Evolutionary conservation across 1,139 yeast genomes (phyloP), one percentile per base, ranked within the genome.

Genomic region (Saccharomyces hybrid): DNA sequence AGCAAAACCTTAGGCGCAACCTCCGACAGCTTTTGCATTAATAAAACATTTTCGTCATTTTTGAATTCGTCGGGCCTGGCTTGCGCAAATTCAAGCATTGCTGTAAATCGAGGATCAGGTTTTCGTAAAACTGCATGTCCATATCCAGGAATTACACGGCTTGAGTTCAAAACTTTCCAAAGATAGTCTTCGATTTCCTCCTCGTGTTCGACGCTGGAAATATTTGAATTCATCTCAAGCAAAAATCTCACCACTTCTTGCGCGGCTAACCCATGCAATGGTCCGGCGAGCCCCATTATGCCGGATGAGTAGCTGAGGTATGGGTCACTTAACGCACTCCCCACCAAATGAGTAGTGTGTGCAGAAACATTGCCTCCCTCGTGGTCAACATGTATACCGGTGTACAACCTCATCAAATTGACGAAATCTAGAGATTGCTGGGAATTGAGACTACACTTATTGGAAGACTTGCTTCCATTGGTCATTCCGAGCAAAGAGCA

Each of bases 361-460:
- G 97, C 97, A 60, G 97, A 88, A 60, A 91, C 98, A 72, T 91
- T 91, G 76, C 98, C 98, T 78, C 97, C 97, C 79, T 91, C 98
- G 78, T 91, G 98, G 75, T 91, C 97, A 55, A 96, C 90, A 79
- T 91, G 98, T 70, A 91, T 86, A 63, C 97, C 88, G 71, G 89
- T 81, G 81, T 91, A 91, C 70, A 91, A 81, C 79, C 97, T 84
- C 84, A 90, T 84, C 70, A 91, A 82, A 76, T 90, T 96, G 59
- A 87, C 82, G 72, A 91, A 91, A 55, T 66, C 69, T 7, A 56
- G 52, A 1, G 72, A 62, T 51, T 68, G 68, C 2, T 59, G 52
- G 0, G 41, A 50, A 4, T 61, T 53, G 11, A 72, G 58, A 29
- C 74, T 88, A 95, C 65, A 74, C 70, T 78, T 87, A 84, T 64